phyloP scores from a whole-genome alignment of 75 land plant species.

The Isoetes taiwanensis region DNA sequence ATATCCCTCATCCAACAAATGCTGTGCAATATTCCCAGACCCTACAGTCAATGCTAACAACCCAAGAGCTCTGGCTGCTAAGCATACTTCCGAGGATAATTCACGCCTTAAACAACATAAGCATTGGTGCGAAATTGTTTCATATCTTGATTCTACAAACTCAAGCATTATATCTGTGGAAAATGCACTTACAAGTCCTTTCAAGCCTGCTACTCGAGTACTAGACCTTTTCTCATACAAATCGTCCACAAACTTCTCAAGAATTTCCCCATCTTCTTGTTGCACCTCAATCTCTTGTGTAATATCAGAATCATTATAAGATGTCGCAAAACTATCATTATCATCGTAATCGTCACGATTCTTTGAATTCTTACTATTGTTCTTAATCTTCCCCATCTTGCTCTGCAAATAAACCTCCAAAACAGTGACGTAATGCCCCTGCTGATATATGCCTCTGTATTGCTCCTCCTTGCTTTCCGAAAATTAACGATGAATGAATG shows the following conservation, averaged over 20 bases:
- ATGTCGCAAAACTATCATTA: slow-evolving; percentile 37
- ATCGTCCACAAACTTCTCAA: slow-evolving; percentile 35
- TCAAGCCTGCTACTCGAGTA: slow-evolving; percentile 61
- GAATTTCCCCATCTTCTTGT: slow-evolving; percentile 15
- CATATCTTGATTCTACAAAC: slow-evolving; percentile 60
- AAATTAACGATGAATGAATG: no score
- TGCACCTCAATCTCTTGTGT: slow-evolving; percentile 27
- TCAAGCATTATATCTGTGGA: slow-evolving; percentile 36
- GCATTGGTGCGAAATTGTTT: slow-evolving; percentile 53
- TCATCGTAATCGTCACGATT: slow-evolving; percentile 40
- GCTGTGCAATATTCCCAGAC: slow-evolving; percentile 42
- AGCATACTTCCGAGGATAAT: slow-evolving; percentile 34
- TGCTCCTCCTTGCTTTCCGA: no score
- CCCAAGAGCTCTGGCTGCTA: slow-evolving; percentile 52
- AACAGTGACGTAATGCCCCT: no score
- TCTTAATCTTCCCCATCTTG: no score
- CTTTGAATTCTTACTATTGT: no score
- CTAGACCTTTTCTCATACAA: slow-evolving; percentile 58
- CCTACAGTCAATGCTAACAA: slow-evolving; percentile 64
- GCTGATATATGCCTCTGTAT: no score
- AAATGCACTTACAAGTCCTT: slow-evolving; percentile 48
- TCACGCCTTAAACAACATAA: slow-evolving; percentile 57
- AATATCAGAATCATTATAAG: slow-evolving; percentile 32
- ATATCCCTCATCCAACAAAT: slow-evolving; percentile 45
- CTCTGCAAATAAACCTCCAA: no score